Base-by-base conservation (phyloP, 1,284 basidiomycete species). In the Microbotryum scabiosae region DNA sequence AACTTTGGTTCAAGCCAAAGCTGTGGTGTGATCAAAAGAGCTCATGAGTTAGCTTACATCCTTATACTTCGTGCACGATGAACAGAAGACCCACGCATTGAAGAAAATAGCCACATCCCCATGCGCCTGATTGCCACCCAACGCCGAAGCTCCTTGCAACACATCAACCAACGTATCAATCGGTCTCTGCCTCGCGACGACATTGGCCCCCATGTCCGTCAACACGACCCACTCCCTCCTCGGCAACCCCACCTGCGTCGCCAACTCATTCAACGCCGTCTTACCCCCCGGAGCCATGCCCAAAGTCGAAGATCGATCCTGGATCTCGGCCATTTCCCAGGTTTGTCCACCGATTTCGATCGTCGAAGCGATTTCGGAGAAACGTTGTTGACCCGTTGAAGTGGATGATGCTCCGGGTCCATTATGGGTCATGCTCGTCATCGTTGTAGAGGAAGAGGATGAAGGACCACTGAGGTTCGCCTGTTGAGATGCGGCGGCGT, bases 1-100 rank as follows among this genome's bases (percentile, higher is more conserved):
- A 93, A 2, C 88, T 87, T 72, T 96, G 88, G 73, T 90, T 86
- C 54, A 87, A 82, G 50, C 90, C 89, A 74, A 86, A 92, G 71
- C 88, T 91, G 65, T 21, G 49, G 23, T 30, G 8, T 5, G 68
- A n/a, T 69, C 57, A 46, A 54, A 28, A 55, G 56, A 21, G 16
- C n/a, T 6, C 4, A 18, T 12, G 36, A 1, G 12, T 23, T 3
- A 21, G 32, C 4, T 18, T 9, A 18, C 18, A 20, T 8, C 9
- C 1, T 20, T 2, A 30, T 9, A 30, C 7, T 30, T 30, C 10
- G 30, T 30, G 46, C 46, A n/a, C 12, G 23, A 47, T 25, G n/a
- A n/a, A n/a, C n/a, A 25, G 14, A 23, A 62, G 57, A 65, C 70
- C n/a, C 58, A 75, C 73, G 56, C 69, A 28, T 72, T 69, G 56